Conservation (phyloP, 208 protist genomes). For the Wallacemonas collosoma region DNA sequence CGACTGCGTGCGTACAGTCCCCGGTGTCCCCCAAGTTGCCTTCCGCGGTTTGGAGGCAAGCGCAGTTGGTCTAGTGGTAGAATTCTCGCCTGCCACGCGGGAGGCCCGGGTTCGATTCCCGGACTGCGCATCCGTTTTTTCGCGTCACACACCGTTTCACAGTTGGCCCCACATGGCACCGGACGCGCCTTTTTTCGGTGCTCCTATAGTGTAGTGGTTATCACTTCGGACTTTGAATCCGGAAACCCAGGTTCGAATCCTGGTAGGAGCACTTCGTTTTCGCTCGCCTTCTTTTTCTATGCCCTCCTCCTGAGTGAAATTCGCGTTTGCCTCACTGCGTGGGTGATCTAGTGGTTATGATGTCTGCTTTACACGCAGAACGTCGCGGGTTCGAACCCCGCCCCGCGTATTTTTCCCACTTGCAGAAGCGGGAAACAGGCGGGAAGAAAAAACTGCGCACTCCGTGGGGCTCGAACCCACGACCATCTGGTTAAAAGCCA, state of each 20-base stretch:
- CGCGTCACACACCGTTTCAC: too few relatives aligned
- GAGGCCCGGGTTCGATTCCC: constrained; percentile 94
- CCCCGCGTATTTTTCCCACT: not conserved
- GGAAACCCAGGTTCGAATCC: constrained; percentile 71
- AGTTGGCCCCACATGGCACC: too few relatives aligned
- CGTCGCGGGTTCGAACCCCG: not conserved
- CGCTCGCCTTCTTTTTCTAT: not conserved
- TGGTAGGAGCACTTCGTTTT: constrained; percentile 40
- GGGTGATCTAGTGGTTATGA: constrained; percentile 18
- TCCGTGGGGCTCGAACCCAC: constrained; percentile 69
- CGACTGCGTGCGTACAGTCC: too few relatives aligned
- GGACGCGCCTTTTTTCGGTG: too few relatives aligned
- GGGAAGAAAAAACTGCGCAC: constrained; percentile 5
- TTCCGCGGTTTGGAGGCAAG: constrained; percentile 12
- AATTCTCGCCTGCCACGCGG: constrained; percentile 93
- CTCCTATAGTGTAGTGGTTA: not conserved
- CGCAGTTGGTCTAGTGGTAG: constrained; percentile 95
- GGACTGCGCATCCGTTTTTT: constrained; percentile 85
- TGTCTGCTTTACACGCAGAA: constrained; percentile 21
- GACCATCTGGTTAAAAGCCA: constrained; percentile 70
- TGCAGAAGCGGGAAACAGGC: not conserved
- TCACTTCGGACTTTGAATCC: constrained; percentile 66
- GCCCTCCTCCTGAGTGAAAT: not conserved
- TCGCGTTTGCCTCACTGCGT: not conserved
- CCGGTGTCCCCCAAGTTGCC: too few relatives aligned